Percentiles rank a stretch among this genome's conserved stretches.
Conservation (phyloP, 2,329 filamentous ascomycete genomes). For the Fusarium papillatum region DNA sequence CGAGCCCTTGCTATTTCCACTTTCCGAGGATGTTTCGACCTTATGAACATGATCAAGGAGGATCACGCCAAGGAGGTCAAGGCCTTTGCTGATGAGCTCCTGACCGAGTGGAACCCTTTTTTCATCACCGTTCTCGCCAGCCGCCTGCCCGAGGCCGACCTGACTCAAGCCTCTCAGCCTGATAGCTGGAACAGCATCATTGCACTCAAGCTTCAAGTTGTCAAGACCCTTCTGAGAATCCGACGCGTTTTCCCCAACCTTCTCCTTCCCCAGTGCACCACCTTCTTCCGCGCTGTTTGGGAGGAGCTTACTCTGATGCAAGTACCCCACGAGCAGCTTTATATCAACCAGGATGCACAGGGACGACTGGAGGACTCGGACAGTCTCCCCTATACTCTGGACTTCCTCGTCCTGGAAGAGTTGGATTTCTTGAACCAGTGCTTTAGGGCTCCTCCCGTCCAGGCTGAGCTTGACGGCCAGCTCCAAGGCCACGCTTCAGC, state of each 20-base stretch:
- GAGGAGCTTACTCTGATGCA: slow-evolving; percentile 84
- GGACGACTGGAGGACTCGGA: slow-evolving; percentile 92
- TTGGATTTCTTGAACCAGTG: slow-evolving; percentile 95
- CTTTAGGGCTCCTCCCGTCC: slow-evolving; percentile 88
- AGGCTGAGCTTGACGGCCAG: slow-evolving; percentile 88
- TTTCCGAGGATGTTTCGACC: slow-evolving; percentile 93
- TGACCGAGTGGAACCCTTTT: slow-evolving; percentile 90
- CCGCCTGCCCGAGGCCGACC: slow-evolving; percentile 75
- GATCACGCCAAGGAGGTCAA: slow-evolving; percentile 90
- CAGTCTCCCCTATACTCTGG: slow-evolving; percentile 92
- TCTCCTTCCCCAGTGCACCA: slow-evolving; percentile 84
- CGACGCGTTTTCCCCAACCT: slow-evolving; percentile 86
- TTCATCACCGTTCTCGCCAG: slow-evolving; percentile 85
- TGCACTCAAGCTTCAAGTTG: slow-evolving; percentile 91
- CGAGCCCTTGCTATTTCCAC: slow-evolving; percentile 90
- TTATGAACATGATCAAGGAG: slow-evolving; percentile 96
- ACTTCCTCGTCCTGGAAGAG: slow-evolving; percentile 94
- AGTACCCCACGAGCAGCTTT: slow-evolving; percentile 82
- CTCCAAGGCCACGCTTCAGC: slow-evolving; percentile 72
- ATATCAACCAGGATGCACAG: slow-evolving; percentile 88
- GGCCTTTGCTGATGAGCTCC: slow-evolving; percentile 87
- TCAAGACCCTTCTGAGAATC: slow-evolving; percentile 94
- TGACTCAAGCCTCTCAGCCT: slow-evolving; percentile 63
- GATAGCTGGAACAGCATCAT: slow-evolving; percentile 85
- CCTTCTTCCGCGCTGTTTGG: slow-evolving; percentile 91